These are phyloP conservation scores for Austropuccinia psidii DNA, from an alignment of 1,284 basidiomycete species.

Conservation along the genomic window DNA sequence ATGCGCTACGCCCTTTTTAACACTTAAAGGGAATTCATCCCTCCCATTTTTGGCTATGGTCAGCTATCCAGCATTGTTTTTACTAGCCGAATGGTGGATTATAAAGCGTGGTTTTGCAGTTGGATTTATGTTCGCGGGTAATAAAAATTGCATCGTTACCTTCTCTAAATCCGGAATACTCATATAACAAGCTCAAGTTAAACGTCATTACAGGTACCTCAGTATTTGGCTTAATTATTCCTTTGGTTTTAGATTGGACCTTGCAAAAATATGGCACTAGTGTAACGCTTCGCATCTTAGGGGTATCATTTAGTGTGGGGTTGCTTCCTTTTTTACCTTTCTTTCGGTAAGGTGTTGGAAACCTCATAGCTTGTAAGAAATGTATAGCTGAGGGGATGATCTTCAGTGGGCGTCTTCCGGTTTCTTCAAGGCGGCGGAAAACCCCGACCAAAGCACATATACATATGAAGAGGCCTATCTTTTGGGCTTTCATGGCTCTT, in stretches of 20 bases:
- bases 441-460: neutral
- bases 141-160: neutral
- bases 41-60: no score
- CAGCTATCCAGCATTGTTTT: slow-evolving; percentile 25
- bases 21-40: no score
- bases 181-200: neutral
- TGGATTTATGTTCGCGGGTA: slow-evolving; percentile 21
- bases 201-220: neutral
- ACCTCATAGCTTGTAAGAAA: neutral
- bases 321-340: slow-evolving; percentile 14
- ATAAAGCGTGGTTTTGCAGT: slow-evolving; percentile 12
- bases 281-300: slow-evolving; percentile 7
- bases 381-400: neutral
- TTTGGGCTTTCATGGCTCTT: slow-evolving; percentile 22
- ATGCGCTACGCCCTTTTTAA: no score
- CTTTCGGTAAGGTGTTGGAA: neutral
- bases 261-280: slow-evolving; percentile 21
- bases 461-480: slow-evolving; percentile 20
- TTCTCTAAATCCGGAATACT: neutral
- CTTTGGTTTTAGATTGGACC: slow-evolving; percentile 19
- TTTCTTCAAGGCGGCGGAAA: neutral
- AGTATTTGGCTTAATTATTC: slow-evolving; percentile 12
- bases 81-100: slow-evolving; percentile 32
- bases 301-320: neutral
- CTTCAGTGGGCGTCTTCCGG: neutral